Percentiles rank a stretch among this genome's conserved stretches.
These are phyloP conservation scores for Physcomitrellopsis africana DNA, from an alignment of 225 moss, liverwort and hornwort species.

Conservation along the genomic window DNA sequence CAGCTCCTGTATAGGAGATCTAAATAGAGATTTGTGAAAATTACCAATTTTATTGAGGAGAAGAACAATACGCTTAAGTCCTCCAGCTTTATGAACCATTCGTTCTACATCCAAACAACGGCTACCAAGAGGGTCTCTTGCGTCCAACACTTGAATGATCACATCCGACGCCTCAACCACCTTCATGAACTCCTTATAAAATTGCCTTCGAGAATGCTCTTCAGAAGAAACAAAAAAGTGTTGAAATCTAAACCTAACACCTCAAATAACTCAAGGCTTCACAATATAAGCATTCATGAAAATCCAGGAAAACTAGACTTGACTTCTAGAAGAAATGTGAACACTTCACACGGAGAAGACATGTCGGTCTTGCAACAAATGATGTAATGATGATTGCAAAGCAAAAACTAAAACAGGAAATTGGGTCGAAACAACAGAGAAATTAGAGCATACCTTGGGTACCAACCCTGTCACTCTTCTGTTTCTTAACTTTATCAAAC, in stretches of 20 bases:
- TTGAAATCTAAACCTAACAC: not conserved
- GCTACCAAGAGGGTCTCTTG: conserved; percentile 94
- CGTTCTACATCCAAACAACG: conserved; percentile 94
- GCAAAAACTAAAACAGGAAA: not conserved
- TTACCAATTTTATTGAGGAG: conserved; percentile 92
- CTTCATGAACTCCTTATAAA: conserved; percentile 93
- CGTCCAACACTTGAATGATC: conserved; percentile 92
- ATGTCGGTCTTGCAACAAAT: not conserved
- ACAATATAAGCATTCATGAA: not conserved
- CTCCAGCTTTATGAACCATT: conserved; percentile 86
- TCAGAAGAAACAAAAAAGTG: not conserved
- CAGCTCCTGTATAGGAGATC: not conserved
- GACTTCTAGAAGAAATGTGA: not conserved
- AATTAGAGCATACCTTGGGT: conserved; percentile 41
- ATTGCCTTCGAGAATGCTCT: conserved; percentile 90
- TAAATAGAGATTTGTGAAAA: not conserved
- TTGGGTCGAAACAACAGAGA: not conserved
- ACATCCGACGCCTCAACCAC: conserved; percentile 96
- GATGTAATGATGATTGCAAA: not conserved
- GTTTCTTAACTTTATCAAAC: conserved; percentile 71
- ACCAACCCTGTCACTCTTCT: conserved; percentile 37
- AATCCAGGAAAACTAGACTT: not conserved
- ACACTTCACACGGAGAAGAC: not conserved
- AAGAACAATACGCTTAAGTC: conserved; percentile 83
- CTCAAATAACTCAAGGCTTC: conserved; percentile 7